Percentiles rank a stretch among this genome's conserved stretches.
Evolutionary conservation across 441 rosid species (phyloP).

Genomic region (Brassica hybrid): DNA sequence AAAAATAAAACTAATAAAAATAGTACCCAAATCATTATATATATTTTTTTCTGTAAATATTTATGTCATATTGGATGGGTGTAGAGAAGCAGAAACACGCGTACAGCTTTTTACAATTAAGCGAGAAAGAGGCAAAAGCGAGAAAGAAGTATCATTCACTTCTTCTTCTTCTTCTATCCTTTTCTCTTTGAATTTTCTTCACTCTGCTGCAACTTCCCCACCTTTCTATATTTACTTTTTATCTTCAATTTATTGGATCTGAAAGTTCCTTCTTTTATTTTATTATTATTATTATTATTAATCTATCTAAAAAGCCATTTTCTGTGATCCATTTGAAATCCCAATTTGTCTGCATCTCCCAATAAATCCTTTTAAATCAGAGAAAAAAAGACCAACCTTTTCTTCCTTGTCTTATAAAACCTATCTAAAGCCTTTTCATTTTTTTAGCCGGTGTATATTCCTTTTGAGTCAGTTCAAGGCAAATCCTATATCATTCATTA

Average conservation of each 20-base stretch:
- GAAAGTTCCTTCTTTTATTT: slow-evolving; percentile 24
- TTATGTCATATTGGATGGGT: background rate
- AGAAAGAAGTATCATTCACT: slow-evolving; percentile 34
- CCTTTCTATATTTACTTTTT: slow-evolving; percentile 36
- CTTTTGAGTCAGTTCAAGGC: slow-evolving; percentile 30
- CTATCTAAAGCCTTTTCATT: slow-evolving; percentile 40
- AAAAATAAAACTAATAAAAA: too few relatives aligned
- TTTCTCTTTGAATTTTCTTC: slow-evolving; percentile 36
- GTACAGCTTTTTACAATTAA: too few relatives aligned
- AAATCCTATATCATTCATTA: slow-evolving; percentile 30
- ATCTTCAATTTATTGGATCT: slow-evolving; percentile 35
- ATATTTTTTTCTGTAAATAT: too few relatives aligned
- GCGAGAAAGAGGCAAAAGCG: slow-evolving; percentile 31
- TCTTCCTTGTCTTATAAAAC: slow-evolving; percentile 41
- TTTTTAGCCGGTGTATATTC: slow-evolving; percentile 40
- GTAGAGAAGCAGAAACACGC: slow-evolving; percentile 18
- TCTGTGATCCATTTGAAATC: slow-evolving; percentile 44
- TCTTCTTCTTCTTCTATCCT: slow-evolving; percentile 24
- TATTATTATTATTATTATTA: background rate
- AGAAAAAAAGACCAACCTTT: background rate
- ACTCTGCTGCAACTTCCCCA: slow-evolving; percentile 32
- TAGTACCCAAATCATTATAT: too few relatives aligned
- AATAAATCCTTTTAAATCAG: slow-evolving; percentile 4
- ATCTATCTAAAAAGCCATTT: slow-evolving; percentile 36
- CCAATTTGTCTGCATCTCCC: slow-evolving; percentile 43